Evolutionary conservation across 768 basidiomycete species (phyloP).

Genomic region (Suillus tomentosus): DNA sequence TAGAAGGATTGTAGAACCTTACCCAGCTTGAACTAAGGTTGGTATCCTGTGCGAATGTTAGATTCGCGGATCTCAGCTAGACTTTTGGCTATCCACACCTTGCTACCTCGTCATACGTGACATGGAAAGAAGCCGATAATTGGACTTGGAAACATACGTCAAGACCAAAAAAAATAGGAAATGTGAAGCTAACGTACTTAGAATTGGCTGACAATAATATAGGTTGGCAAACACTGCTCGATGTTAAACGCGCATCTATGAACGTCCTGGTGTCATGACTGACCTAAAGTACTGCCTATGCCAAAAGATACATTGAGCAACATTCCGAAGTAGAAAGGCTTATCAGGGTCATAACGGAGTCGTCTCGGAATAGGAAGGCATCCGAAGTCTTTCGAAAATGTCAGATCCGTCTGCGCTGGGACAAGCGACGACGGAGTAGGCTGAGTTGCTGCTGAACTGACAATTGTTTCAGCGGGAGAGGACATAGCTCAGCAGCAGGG

Average conservation of each 20-base stretch:
- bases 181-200: constrained; percentile 49
- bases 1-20: constrained; percentile 14
- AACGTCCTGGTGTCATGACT: constrained; percentile 17
- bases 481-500: not conserved
- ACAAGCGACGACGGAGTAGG: not conserved
- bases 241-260: not conserved
- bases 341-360: constrained; percentile 42
- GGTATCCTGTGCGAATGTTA: constrained; percentile 49
- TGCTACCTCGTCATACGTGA: constrained; percentile 36
- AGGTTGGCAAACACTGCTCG: constrained; percentile 59
- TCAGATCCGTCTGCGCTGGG: not conserved
- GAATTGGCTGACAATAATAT: constrained; percentile 81
- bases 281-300: constrained; percentile 47
- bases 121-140: constrained; percentile 40
- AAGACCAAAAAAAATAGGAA: not conserved
- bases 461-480: not conserved
- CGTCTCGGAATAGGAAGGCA: constrained; percentile 48
- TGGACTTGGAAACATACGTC: constrained; percentile 19
- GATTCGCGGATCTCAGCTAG: not conserved
- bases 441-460: not conserved
- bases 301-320: constrained; percentile 50
- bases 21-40: constrained; percentile 71
- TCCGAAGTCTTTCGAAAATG: constrained; percentile 36
- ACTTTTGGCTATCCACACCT: constrained; percentile 20
- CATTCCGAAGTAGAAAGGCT: constrained; percentile 38